A percentile compares a stretch with the other conserved stretches of the same genome.
These are phyloP conservation scores for Aegilops sharonensis DNA, from an alignment of 176 grass and related monocot genomes.

Conservation along the genomic window DNA sequence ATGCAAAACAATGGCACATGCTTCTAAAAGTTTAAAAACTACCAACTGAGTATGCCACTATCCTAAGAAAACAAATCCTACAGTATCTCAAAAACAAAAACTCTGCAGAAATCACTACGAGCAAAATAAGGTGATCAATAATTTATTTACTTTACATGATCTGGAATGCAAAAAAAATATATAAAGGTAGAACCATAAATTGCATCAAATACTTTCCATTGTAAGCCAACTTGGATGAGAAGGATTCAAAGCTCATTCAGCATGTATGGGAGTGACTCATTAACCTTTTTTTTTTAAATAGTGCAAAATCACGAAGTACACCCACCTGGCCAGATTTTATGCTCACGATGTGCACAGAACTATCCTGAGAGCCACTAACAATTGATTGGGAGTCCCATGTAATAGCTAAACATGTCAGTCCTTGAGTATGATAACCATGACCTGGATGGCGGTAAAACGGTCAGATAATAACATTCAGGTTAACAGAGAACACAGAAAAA, in stretches of 20 bases:
- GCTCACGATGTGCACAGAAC: conserved; percentile 69
- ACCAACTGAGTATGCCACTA: background rate
- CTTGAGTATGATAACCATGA: conserved; percentile 78
- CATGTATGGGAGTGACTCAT: background rate
- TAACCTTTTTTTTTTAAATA: background rate
- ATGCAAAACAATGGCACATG: background rate
- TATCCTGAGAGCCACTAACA: conserved; percentile 73
- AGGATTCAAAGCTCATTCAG: background rate
- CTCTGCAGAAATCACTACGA: background rate
- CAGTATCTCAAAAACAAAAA: background rate
- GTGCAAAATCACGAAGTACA: background rate
- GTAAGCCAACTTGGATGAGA: background rate
- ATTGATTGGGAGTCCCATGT: conserved; percentile 58
- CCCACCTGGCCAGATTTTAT: conserved; percentile 64
- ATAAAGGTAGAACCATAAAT: background rate
- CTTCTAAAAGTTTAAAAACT: background rate
- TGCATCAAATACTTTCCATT: background rate
- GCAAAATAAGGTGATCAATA: background rate
- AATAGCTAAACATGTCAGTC: conserved; percentile 76
- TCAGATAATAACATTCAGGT: background rate
- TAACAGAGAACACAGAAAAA: background rate
- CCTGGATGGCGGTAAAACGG: conserved; percentile 31
- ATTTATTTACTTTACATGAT: background rate
- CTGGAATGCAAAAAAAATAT: background rate
- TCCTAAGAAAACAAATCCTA: conserved; percentile 11